Percentiles rank a stretch among this genome's conserved stretches.
Evolutionary conservation across 306 rosid species (phyloP).

Genomic region (Cicer judaicum): DNA sequence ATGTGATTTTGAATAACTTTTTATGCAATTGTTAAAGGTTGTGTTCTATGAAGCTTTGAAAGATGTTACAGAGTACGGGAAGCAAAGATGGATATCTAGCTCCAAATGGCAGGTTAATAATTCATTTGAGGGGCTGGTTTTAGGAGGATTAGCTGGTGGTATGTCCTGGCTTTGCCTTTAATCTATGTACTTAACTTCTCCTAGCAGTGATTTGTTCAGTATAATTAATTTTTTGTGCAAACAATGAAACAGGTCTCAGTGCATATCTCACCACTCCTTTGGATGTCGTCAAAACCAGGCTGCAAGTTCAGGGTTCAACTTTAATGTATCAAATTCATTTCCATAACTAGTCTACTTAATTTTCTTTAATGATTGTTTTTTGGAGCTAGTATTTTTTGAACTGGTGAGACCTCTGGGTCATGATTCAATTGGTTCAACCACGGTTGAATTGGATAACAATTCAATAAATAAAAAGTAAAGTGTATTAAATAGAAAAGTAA

Average conservation of each 20-base stretch:
- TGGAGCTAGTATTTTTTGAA: not conserved
- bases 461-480: too few relatives aligned
- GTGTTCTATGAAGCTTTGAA: constrained; percentile 82
- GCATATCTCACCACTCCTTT: constrained; percentile 91
- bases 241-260: constrained; percentile 64
- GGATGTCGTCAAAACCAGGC: constrained; percentile 84
- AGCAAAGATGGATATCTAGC: constrained; percentile 58
- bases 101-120: constrained; percentile 56
- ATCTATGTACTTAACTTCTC: not conserved
- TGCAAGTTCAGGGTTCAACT: constrained; percentile 86
- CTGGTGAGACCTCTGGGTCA: too few relatives aligned
- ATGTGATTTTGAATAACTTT: not conserved
- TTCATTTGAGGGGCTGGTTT: constrained; percentile 75
- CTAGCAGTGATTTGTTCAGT: not conserved
- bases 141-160: constrained; percentile 96
- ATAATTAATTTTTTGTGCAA: constrained; percentile 34
- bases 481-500: too few relatives aligned
- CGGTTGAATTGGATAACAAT: too few relatives aligned
- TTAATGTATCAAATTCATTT: constrained; percentile 56
- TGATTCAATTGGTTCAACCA: too few relatives aligned
- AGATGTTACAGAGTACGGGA: constrained; percentile 65
- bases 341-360: constrained; percentile 1
- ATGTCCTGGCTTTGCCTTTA: constrained; percentile 48
- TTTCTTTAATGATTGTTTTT: constrained; percentile 3
- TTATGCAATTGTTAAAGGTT: constrained; percentile 54